A percentile compares a stretch with the other conserved stretches of the same genome.
Conservation (phyloP, 2,329 filamentous ascomycete species). For the Ascocoryne sarcoides region DNA sequence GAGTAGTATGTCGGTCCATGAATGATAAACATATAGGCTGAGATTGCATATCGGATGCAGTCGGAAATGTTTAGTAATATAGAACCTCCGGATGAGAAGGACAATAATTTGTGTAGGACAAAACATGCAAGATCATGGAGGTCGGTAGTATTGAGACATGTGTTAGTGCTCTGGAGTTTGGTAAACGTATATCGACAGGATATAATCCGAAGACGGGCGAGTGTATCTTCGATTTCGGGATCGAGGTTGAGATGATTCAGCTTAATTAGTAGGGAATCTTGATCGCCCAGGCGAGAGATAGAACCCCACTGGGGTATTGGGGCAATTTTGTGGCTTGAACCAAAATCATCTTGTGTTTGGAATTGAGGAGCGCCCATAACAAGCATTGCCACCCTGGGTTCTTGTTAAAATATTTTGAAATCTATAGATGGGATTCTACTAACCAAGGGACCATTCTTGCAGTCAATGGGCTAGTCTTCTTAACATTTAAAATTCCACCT, state of each 20-base stretch:
- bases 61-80: slow-evolving; percentile 29
- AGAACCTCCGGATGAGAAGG: slow-evolving; percentile 8
- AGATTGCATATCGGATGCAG: slow-evolving; percentile 37
- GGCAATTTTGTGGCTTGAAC: no score
- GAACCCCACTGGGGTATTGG: no score
- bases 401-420: slow-evolving; percentile 2
- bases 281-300: no score
- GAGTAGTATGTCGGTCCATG: slow-evolving; percentile 50
- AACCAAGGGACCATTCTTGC: slow-evolving; percentile 22
- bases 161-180: no score
- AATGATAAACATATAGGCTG: slow-evolving; percentile 44
- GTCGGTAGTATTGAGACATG: slow-evolving; percentile 33
- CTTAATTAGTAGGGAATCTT: no score
- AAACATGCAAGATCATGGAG: slow-evolving; percentile 49
- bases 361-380: slow-evolving; percentile 46
- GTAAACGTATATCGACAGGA: slow-evolving; percentile 30
- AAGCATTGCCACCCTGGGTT: slow-evolving; percentile 46
- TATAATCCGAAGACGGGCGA: slow-evolving; percentile 22
- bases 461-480: slow-evolving; percentile 15
- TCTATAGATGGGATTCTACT: neutral
- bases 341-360: slow-evolving; percentile 39
- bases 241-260: slow-evolving; percentile 17
- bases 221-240: slow-evolving; percentile 7
- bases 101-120: slow-evolving; percentile 41
- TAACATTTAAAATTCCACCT: slow-evolving; percentile 15